These are phyloP conservation scores for Rhinocladiella similis DNA, from an alignment of 2,329 filamentous ascomycete species.

Conservation along the genomic window DNA sequence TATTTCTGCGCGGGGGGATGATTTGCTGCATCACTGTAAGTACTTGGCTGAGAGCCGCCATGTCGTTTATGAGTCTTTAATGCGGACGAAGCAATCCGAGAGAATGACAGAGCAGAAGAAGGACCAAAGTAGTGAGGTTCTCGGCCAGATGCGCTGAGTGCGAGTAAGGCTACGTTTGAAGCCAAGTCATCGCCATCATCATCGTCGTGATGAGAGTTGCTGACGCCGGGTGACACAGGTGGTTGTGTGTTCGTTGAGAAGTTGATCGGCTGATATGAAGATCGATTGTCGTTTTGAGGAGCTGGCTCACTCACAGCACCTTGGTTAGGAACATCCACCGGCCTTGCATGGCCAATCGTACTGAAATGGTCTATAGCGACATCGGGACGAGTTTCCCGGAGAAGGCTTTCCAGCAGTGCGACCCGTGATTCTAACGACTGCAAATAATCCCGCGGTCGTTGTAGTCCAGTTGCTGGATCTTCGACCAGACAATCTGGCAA, in stretches of 20 bases:
- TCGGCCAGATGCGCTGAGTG: slow-evolving; percentile 27
- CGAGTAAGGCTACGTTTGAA: slow-evolving; percentile 1
- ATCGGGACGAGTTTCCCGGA: slow-evolving; percentile 1
- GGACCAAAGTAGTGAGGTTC: slow-evolving; percentile 42
- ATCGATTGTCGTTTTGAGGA: background rate
- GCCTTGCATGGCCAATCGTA: background rate
- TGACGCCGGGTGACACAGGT: background rate
- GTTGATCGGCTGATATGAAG: background rate
- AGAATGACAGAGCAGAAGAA: slow-evolving; percentile 38
- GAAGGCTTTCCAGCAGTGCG: slow-evolving; percentile 8
- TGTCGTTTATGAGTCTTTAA: background rate
- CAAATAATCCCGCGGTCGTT: slow-evolving; percentile 37
- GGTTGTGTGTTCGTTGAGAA: background rate
- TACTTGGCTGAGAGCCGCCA: slow-evolving; percentile 1
- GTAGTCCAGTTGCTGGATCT: slow-evolving; percentile 38
- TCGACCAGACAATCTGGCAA: slow-evolving; percentile 37
- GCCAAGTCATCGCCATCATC: background rate
- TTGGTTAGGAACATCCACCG: background rate
- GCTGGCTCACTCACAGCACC: background rate
- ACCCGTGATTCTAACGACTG: slow-evolving; percentile 23
- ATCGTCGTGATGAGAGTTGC: background rate
- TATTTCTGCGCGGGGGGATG: background rate
- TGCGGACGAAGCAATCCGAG: slow-evolving; percentile 28
- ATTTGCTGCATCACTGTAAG: background rate
- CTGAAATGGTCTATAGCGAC: slow-evolving; percentile 1